Percentiles rank a stretch among this genome's conserved stretches.
These are phyloP conservation scores for Fusarium lyarnte DNA, from an alignment of 2,329 filamentous ascomycete species.

Conservation along the genomic window DNA sequence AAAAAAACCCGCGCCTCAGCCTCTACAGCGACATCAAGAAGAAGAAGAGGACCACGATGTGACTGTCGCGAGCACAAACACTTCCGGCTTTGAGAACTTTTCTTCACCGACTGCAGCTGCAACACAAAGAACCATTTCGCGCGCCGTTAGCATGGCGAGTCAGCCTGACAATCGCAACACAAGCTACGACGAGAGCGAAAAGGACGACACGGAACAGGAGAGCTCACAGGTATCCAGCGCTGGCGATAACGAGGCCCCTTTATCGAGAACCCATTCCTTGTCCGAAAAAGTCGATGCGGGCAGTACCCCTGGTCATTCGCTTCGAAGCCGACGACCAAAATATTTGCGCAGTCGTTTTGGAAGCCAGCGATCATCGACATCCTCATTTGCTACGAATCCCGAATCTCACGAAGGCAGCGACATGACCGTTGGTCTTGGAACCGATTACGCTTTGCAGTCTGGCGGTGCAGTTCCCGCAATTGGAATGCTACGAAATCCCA, in stretches of 20 bases:
- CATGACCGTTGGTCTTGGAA: slow-evolving; percentile 70
- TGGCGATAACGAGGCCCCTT: slow-evolving; percentile 43
- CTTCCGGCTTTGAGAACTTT: slow-evolving; percentile 62
- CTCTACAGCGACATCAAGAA: slow-evolving; percentile 1
- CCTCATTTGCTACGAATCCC: slow-evolving; percentile 64
- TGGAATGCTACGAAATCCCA: slow-evolving; percentile 60
- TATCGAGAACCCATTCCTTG: slow-evolving; percentile 47
- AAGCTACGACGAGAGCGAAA: slow-evolving; percentile 42
- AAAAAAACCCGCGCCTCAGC: slow-evolving; percentile 45
- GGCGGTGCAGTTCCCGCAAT: slow-evolving; percentile 75
- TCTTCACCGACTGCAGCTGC: slow-evolving; percentile 66
- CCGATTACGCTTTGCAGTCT: slow-evolving; percentile 84
- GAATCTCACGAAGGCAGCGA: slow-evolving; percentile 75
- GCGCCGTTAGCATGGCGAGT: slow-evolving; percentile 59
- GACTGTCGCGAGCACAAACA: slow-evolving; percentile 53
- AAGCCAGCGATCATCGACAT: slow-evolving; percentile 69
- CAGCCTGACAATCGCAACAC: slow-evolving; percentile 37
- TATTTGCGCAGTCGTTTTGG: slow-evolving; percentile 66
- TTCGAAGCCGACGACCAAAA: slow-evolving; percentile 62
- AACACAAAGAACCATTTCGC: slow-evolving; percentile 62
- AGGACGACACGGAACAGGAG: slow-evolving; percentile 43
- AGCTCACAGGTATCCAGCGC: slow-evolving; percentile 44
- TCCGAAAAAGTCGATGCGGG: slow-evolving; percentile 55
- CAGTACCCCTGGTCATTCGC: slow-evolving; percentile 57
- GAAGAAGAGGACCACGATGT: slow-evolving; percentile 35